Percentiles rank a stretch among this genome's conserved stretches.
Evolutionary conservation across 331 rosid species (phyloP).

Genomic region (Malus hybrid): DNA sequence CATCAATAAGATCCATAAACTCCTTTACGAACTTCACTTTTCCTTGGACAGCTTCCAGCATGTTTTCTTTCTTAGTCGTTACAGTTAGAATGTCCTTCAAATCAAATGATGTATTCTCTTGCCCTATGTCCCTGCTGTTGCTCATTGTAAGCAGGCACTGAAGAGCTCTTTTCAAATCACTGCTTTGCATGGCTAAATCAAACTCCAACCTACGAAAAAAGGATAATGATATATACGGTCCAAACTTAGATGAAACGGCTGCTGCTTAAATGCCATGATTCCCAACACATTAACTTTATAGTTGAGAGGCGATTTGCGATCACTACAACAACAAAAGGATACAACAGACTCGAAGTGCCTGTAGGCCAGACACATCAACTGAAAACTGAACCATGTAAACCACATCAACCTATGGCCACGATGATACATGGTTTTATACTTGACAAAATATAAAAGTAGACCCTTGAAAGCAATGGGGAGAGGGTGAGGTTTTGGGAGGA

Average conservation of each 20-base stretch:
- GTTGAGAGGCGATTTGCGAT: neutral
- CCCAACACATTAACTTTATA: neutral
- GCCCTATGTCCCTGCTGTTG: constrained; percentile 87
- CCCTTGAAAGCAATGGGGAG: neutral
- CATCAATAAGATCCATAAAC: constrained; percentile 92
- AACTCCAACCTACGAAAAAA: constrained; percentile 72
- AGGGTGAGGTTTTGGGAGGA: too few species aligned
- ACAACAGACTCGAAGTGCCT: neutral
- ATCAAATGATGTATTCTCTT: constrained; percentile 67
- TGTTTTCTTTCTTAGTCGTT: constrained; percentile 59
- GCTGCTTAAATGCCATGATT: neutral
- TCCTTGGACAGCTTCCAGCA: constrained; percentile 84
- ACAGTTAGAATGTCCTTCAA: constrained; percentile 89
- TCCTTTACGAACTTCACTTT: constrained; percentile 84
- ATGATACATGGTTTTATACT: neutral
- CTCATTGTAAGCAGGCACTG: constrained; percentile 98
- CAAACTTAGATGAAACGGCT: neutral
- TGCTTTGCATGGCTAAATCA: constrained; percentile 98
- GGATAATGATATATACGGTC: neutral
- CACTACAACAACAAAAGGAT: neutral
- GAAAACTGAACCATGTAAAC: neutral
- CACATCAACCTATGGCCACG: neutral
- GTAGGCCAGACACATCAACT: neutral
- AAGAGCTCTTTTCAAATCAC: constrained; percentile 94
- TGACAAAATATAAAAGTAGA: neutral